Evolutionary conservation across 768 basidiomycete genomes (phyloP).

Genomic region (Paxillus ammoniavirescens): DNA sequence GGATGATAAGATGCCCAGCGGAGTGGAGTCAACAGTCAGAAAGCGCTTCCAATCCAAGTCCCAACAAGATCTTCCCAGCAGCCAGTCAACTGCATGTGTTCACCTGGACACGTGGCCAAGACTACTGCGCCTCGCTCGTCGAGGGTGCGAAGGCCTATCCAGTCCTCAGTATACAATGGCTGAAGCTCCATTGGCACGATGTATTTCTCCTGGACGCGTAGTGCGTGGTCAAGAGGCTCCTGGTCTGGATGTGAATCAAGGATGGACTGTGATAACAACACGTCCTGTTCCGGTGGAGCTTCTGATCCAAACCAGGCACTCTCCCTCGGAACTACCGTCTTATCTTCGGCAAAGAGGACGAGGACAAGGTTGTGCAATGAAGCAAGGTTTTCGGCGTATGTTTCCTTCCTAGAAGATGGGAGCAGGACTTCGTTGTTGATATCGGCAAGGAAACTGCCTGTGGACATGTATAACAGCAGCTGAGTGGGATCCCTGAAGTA

Average conservation of each 20-base stretch:
- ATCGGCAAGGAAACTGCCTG: conserved; percentile 65
- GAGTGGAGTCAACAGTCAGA: background rate
- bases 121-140: conserved; percentile 64
- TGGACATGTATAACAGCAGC: conserved; percentile 52
- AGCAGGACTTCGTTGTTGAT: conserved; percentile 74
- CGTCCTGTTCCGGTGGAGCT: conserved; percentile 37
- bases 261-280: background rate
- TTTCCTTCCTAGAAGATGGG: conserved; percentile 48
- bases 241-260: conserved; percentile 12
- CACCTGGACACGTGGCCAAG: conserved; percentile 63
- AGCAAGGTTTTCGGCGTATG: conserved; percentile 59
- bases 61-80: conserved; percentile 60
- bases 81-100: conserved; percentile 69
- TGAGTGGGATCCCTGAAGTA: conserved; percentile 77
- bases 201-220: conserved; percentile 20
- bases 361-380: conserved; percentile 69
- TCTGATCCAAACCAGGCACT: conserved; percentile 86
- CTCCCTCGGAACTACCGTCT: conserved; percentile 81
- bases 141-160: conserved; percentile 73
- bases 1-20: background rate
- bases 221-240: conserved; percentile 2
- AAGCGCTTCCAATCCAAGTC: conserved; percentile 37
- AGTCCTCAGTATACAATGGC: conserved; percentile 72
- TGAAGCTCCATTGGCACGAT: conserved; percentile 74
- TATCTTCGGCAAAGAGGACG: conserved; percentile 68